Base-by-base conservation (phyloP, 169 alveolate genomes). In the Eimeria necatrix region DNA sequence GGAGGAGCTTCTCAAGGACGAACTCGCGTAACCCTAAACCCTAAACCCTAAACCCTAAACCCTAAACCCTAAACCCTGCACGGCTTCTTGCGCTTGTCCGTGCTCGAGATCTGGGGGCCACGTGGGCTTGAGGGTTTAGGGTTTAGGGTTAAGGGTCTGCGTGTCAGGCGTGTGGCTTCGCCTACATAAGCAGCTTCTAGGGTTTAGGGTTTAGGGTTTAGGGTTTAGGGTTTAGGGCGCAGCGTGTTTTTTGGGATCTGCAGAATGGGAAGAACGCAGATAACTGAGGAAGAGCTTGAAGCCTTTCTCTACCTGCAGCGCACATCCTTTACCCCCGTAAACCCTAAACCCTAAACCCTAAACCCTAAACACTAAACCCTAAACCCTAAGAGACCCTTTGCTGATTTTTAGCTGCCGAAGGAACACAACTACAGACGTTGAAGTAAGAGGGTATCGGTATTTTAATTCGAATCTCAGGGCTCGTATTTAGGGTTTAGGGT, bases 251-350 rank as follows among this genome's bases (percentile, higher is more conserved):
- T 18, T 16, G 86, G 86, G 60, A 60, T 4, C 49, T 76, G 10
- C 85, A 87, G 93, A 4, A 48, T 87, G 74, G 93, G 93, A 59
- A 46, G 83, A 41, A 87, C 93, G 24, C 74, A 68, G 26, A 41
- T 52, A 7, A 87, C 60, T 1, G 81, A 70, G 16, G 49, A 60
- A 4, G 93, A 87, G 80, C 41, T 87, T 53, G 93, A 87, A 71
- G 93, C 93, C 12, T 87, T 68, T 59, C 64, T 87, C 7, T 73
- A 73, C 41, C 48, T 73, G 61, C 93, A 87, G 22, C 93, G 52
- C 52, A 56, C 59, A 7, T 46, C 49, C 16, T 87, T 87, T 56
- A 87, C 93, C n/a, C 93, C 93, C 16, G 93, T 87, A 68, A 87
- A 73, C 70, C 86, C 81, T 70, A 70, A 70, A 68, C 81, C 81